Evolutionary conservation across 495 filamentous ascomycete species (phyloP).

Genomic region (Xylaria curta): DNA sequence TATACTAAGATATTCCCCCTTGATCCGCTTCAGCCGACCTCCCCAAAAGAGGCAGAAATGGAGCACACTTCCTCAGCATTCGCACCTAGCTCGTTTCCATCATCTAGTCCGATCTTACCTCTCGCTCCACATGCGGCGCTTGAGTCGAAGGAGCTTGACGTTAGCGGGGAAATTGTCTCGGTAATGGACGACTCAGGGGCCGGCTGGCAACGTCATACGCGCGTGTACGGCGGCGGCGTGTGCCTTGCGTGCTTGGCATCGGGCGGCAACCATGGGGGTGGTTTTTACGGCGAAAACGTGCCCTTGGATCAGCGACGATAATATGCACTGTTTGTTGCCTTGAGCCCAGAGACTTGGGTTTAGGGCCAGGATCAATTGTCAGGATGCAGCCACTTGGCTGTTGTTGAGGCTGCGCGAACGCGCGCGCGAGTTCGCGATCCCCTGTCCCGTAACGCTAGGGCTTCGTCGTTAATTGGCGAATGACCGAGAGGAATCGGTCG

Average conservation of each 20-base stretch:
- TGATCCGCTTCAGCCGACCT: slow-evolving; percentile 29
- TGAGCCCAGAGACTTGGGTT: background rate
- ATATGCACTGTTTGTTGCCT: slow-evolving; percentile 6
- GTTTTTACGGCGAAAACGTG: slow-evolving; percentile 58
- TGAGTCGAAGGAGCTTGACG: slow-evolving; percentile 44
- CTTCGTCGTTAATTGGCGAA: slow-evolving; percentile 25
- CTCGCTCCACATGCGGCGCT: slow-evolving; percentile 40
- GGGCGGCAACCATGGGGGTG: slow-evolving; percentile 48
- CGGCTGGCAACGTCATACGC: slow-evolving; percentile 57
- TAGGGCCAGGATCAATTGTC: background rate
- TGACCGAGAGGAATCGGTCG: background rate
- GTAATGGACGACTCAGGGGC: slow-evolving; percentile 52
- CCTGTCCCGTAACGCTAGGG: slow-evolving; percentile 16
- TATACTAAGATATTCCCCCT: slow-evolving; percentile 51
- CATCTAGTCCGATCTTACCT: slow-evolving; percentile 48
- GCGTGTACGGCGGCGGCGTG: slow-evolving; percentile 57
- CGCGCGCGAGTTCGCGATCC: background rate
- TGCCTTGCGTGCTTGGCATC: slow-evolving; percentile 55
- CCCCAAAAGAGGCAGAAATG: background rate
- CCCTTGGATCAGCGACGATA: slow-evolving; percentile 54
- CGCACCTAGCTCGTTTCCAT: slow-evolving; percentile 53
- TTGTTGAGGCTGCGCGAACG: background rate
- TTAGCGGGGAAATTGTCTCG: slow-evolving; percentile 53
- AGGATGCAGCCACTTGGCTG: background rate
- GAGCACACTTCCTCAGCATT: slow-evolving; percentile 35